Conservation (phyloP, 1,284 basidiomycete species). For the Ceratobasidium sp. region DNA sequence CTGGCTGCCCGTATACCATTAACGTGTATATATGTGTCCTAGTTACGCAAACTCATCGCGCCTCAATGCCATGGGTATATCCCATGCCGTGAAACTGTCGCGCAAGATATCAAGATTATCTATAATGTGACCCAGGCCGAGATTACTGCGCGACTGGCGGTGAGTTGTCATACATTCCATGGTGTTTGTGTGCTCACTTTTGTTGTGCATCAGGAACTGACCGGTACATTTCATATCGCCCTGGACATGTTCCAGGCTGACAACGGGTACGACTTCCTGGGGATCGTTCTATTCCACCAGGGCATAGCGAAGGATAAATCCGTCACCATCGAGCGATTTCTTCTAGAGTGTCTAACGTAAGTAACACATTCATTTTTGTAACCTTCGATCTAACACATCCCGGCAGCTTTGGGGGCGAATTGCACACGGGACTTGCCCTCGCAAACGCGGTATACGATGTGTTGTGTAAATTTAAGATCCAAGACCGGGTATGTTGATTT, state of each 20-base stretch:
- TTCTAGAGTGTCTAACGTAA: neutral
- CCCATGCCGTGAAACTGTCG: neutral
- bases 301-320: neutral
- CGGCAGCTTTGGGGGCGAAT: too few species aligned
- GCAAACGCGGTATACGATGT: neutral
- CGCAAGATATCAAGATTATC: neutral
- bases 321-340: neutral
- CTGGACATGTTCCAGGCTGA: neutral
- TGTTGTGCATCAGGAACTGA: neutral
- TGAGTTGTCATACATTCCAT: neutral
- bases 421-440: neutral
- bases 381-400: neutral
- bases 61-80: neutral
- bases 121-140: neutral
- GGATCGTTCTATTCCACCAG: neutral
- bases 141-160: neutral
- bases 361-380: neutral
- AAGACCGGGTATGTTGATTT: slow-evolving; percentile 7
- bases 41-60: neutral
- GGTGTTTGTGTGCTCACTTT: neutral
- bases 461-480: slow-evolving; percentile 10
- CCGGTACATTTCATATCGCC: neutral
- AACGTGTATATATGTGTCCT: too few species aligned
- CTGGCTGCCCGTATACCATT: too few species aligned
- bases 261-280: neutral